Evolutionary conservation across 1,284 basidiomycete species (phyloP), one percentile per base, ranked within the genome.

Genomic region (Ceratobasidium sp.): DNA sequence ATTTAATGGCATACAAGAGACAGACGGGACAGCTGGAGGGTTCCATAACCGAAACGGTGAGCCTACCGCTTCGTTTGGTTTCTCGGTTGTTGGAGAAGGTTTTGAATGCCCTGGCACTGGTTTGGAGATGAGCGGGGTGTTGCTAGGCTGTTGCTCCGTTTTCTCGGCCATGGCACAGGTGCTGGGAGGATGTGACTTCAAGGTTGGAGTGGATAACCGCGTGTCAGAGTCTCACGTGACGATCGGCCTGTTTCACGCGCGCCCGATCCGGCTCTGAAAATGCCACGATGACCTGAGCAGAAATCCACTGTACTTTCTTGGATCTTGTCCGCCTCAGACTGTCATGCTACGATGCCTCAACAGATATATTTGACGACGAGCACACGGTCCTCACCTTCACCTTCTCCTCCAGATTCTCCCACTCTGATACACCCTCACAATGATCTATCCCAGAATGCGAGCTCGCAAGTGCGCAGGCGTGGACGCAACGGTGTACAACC

Each of bases 21-120:
- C 52, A 13, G 52, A 46, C 6, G 54, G 48, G 38, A 46, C 52
- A 10, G 33, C 20, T 42, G 79, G 79, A 40, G 79, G 79, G 48
- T 80, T 80, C 79, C 79, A 80, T 13, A 80, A 42, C 46, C 69
- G 76, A 42, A 69, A 80, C 12, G 64, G 40, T 10, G 33, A 6
- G 10, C 26, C 42, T 2, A 64, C 40, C 17, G 10, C 9, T 12
- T n/a, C 44, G 38, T 13, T 17, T 2, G 50, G 10, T 6, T 42
- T 12, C 15, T 38, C 5, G 15, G 9, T 50, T 23, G 33, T 12
- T 46, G 50, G 70, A 33, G 42, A 17, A 15, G 40, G 2, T 38
- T 1, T 52, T 17, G 2, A 13, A 52, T 23, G 23, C 12, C 20
- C n/a, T 20, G 44, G 40, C 6, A 10, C 48, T 65, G n/a, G 13